Evolutionary conservation across 1,284 basidiomycete genomes (phyloP).

Genomic region (Ustilago cynodontis): DNA sequence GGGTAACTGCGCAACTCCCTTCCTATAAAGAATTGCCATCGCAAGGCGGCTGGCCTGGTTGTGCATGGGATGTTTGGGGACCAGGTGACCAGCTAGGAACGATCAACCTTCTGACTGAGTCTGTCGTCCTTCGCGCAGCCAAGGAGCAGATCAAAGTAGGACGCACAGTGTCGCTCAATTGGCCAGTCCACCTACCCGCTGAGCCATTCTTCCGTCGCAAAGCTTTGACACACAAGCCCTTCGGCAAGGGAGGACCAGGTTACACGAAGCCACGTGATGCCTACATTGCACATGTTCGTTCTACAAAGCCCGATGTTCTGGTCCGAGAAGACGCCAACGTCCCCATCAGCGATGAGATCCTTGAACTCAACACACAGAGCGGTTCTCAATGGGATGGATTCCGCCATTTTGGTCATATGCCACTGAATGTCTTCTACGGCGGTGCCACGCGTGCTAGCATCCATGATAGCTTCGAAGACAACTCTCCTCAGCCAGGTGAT

Average conservation of each 20-base stretch:
- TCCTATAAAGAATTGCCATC: conserved; percentile 51
- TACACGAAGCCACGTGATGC: conserved; percentile 40
- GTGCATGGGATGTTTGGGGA: conserved; percentile 81
- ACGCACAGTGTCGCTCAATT: conserved; percentile 55
- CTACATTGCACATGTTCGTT: conserved; percentile 19
- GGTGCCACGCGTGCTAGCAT: conserved; percentile 50
- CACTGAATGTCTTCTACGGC: conserved; percentile 59
- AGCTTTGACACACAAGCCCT: conserved; percentile 43
- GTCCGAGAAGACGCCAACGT: conserved; percentile 31
- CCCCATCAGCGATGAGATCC: conserved; percentile 61
- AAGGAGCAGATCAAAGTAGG: conserved; percentile 75
- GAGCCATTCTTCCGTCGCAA: conserved; percentile 58
- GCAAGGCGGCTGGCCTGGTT: conserved; percentile 58
- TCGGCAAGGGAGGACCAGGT: conserved; percentile 39
- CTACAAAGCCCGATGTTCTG: conserved; percentile 24
- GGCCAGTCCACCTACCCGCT: conserved; percentile 59
- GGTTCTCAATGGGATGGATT: conserved; percentile 81
- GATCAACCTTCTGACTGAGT: conserved; percentile 78
- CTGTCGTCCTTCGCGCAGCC: conserved; percentile 76
- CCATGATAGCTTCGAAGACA: conserved; percentile 43
- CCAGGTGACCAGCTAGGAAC: conserved; percentile 79
- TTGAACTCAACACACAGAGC: conserved; percentile 78
- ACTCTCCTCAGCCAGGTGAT: conserved; percentile 26
- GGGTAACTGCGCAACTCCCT: conserved; percentile 47
- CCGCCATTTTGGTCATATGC: conserved; percentile 65